phyloP scores from a whole-genome alignment of 371 early-diverging fungal species.

The Haplosporangium sp. region DNA sequence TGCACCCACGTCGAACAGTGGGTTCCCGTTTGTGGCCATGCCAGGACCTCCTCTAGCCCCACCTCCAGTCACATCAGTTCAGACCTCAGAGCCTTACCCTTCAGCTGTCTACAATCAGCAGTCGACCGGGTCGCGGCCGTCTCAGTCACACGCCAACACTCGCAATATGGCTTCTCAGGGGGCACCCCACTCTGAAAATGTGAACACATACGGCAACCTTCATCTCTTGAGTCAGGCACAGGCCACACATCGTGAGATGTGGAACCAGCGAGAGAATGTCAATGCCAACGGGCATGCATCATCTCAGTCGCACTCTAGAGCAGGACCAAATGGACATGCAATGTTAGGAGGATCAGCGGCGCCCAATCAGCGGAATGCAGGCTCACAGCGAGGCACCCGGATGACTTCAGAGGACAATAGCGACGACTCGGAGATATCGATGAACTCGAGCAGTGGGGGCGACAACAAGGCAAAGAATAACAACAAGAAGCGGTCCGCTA shows the following conservation, averaged over 20 bases:
- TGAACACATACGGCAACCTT: slow-evolving; percentile 28
- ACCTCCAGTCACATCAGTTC: slow-evolving; percentile 12
- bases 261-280: slow-evolving; percentile 39
- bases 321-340: slow-evolving; percentile 6
- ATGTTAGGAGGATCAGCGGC: too few relatives aligned
- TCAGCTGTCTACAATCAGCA: slow-evolving; percentile 23
- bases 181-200: slow-evolving; percentile 17
- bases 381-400: slow-evolving; percentile 17
- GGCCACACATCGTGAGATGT: slow-evolving; percentile 45
- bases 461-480: slow-evolving; percentile 1
- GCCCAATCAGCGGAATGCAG: too few relatives aligned
- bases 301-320: slow-evolving; percentile 11
- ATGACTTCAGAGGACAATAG: slow-evolving; percentile 40
- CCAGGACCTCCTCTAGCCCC: slow-evolving; percentile 10
- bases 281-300: slow-evolving; percentile 23
- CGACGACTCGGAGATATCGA: slow-evolving; percentile 31
- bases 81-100: slow-evolving; percentile 23
- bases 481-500: slow-evolving; percentile 26
- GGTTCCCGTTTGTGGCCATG: slow-evolving; percentile 40
- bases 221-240: slow-evolving; percentile 42
- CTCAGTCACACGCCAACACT: slow-evolving; percentile 8
- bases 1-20: slow-evolving; percentile 47
- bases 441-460: slow-evolving; percentile 14
- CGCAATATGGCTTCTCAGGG: slow-evolving; percentile 24
- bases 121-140: slow-evolving; percentile 4